These are phyloP conservation scores for Botrytis porri DNA, from an alignment of 2,329 filamentous ascomycete genomes.

Conservation along the genomic window DNA sequence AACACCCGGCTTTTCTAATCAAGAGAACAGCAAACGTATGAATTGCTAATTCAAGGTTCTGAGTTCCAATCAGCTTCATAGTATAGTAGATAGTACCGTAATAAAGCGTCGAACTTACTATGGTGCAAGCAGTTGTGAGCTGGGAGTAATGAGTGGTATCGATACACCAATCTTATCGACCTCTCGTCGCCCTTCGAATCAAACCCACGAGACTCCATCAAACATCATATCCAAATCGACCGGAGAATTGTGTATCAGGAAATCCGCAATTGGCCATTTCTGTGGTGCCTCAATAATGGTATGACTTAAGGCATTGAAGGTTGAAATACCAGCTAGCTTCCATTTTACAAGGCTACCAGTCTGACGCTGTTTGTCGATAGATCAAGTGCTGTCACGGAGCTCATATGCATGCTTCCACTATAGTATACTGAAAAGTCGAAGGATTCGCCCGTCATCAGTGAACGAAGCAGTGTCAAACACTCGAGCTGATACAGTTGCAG, in stretches of 20 bases:
- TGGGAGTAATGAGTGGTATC: background rate
- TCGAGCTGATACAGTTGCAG: slow-evolving; percentile 38
- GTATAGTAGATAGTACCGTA: background rate
- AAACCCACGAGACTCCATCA: background rate
- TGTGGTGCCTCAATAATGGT: slow-evolving; percentile 43
- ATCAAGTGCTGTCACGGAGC: slow-evolving; percentile 46
- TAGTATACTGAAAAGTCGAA: slow-evolving; percentile 34
- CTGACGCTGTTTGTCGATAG: slow-evolving; percentile 42
- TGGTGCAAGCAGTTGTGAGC: background rate
- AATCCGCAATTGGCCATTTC: slow-evolving; percentile 40
- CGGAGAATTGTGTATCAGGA: background rate
- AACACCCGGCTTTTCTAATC: background rate
- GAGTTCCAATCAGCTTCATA: background rate
- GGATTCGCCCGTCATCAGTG: slow-evolving; percentile 30
- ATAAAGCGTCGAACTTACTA: background rate
- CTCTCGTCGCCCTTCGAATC: background rate
- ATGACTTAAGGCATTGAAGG: slow-evolving; percentile 43
- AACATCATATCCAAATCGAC: background rate
- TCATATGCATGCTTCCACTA: slow-evolving; percentile 48
- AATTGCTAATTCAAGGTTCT: background rate
- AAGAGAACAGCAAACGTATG: background rate
- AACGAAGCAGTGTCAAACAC: slow-evolving; percentile 36
- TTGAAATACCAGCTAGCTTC: slow-evolving; percentile 45
- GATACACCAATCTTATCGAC: background rate
- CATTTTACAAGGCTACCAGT: slow-evolving; percentile 48